Percentiles rank a stretch among this genome's conserved stretches.
phyloP scores from a whole-genome alignment of 2,329 filamentous ascomycete species.

The Aspergillus felis region DNA sequence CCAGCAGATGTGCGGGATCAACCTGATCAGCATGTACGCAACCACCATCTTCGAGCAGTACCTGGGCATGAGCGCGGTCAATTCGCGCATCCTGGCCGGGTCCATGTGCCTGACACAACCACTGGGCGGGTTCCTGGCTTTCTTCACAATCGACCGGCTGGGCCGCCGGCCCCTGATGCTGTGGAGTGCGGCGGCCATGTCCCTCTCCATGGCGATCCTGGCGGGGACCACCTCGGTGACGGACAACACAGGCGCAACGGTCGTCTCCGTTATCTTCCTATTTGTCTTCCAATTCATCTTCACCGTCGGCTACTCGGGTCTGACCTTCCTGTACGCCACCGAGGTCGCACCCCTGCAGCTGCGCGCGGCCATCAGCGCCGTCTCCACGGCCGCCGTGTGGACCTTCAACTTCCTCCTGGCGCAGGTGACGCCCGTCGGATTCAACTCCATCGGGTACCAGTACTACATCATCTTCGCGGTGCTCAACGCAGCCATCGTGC shows the following conservation, averaged over 20 bases:
- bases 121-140: constrained; percentile 42
- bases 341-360: constrained; percentile 48
- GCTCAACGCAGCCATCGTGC: constrained; percentile 34
- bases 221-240: constrained; percentile 48
- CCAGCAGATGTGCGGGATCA: constrained; percentile 37
- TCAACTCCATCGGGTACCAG: constrained; percentile 45
- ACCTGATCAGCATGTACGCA: constrained; percentile 35
- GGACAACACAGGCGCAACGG: constrained; percentile 45
- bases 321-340: constrained; percentile 59
- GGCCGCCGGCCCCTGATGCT: constrained; percentile 36
- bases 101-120: constrained; percentile 29
- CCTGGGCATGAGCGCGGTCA: constrained; percentile 17
- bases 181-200: constrained; percentile 27
- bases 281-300: constrained; percentile 61
- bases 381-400: constrained; percentile 49
- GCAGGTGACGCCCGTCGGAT: constrained; percentile 35
- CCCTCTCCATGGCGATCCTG: constrained; percentile 34
- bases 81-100: constrained; percentile 26
- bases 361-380: constrained; percentile 50
- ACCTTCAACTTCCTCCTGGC: constrained; percentile 37
- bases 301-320: constrained; percentile 56
- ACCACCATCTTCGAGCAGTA: constrained; percentile 38
- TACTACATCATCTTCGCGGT: constrained; percentile 45
- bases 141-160: constrained; percentile 45
- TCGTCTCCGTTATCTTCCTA: constrained; percentile 54